Evolutionary conservation across 108 stramenopile genomes (phyloP), one percentile per base, ranked within the genome.

Genomic region (Aureococcus anophagefferens): DNA sequence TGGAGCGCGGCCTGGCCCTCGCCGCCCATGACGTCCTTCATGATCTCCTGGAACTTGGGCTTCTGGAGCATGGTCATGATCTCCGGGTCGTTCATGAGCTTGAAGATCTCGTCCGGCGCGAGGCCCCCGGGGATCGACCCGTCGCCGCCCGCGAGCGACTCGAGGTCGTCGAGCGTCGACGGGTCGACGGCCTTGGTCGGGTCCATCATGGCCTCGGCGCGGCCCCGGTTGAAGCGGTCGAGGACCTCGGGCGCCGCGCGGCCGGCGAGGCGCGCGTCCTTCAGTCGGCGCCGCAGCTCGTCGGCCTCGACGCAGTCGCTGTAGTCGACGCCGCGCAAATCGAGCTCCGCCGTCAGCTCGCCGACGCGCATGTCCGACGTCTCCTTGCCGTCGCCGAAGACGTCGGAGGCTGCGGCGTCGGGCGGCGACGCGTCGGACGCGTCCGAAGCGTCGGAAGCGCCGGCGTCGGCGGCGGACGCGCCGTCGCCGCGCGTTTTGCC

Each of bases 61-160:
- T 40, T 76, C 70, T 84, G 77, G 46, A 88, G 64, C 77, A 88
- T 67, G n/a, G 72, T 68, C 75, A 86, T 80, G 33, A 88, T 33
- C 46, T 88, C 85, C 32, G 79, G 81, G 77, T 86, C 82, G 0
- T 31, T 37, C 73, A 83, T 77, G 67, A 88, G 71, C 46, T 72
- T 68, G 40, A 76, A 68, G 31, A 84, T 51, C 79, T 75, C 79
- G 17, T 85, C 84, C 1, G 87, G 87, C 13, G 75, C 68, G 77
- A 88, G 76, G 0, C 87, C 85, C 0, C 87, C 87, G 14, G 87
- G 87, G 25, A 88, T 68, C 0, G 83, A 84, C 0, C 87, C 87
- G 75, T 88, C 87, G 1, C 76, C 81, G 0, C 79, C 85, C 15
- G 77, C 63, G 16, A 71, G 65, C 1, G 62, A 59, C 37, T 84